These are phyloP conservation scores for Cardamine occulta DNA, from an alignment of 345 rosid genomes.

Conservation along the genomic window DNA sequence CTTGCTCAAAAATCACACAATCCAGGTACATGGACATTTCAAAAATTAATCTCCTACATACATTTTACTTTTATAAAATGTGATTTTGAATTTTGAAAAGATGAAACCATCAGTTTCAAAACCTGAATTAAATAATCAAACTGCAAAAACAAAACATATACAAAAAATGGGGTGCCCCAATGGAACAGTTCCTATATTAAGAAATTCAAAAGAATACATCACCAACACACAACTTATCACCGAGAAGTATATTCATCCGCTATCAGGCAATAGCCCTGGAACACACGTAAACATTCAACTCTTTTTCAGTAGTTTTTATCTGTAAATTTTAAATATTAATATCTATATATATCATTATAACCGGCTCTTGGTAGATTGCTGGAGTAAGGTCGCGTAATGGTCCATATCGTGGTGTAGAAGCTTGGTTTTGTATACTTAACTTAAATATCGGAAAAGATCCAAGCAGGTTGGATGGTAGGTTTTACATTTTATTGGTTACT, in stretches of 20 bases:
- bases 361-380: neutral
- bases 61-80: neutral
- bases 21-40: neutral
- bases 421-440: neutral
- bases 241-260: neutral
- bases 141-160: neutral
- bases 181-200: conserved; percentile 12
- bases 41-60: neutral
- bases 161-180: neutral
- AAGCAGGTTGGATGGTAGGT: too few relatives aligned
- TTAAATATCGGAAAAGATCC: neutral
- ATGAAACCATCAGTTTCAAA: neutral
- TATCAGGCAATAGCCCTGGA: neutral
- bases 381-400: neutral
- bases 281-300: too few relatives aligned
- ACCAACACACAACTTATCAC: neutral
- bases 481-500: too few relatives aligned
- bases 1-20: conserved; percentile 18
- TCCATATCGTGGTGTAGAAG: neutral
- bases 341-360: neutral
- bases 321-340: too few relatives aligned
- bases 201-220: conserved; percentile 3
- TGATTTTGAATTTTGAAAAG: neutral
- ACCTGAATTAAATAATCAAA: neutral
- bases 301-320: too few relatives aligned